Conservation (phyloP, 1,139 yeast species). For the Saccharomyces pastorianus region DNA sequence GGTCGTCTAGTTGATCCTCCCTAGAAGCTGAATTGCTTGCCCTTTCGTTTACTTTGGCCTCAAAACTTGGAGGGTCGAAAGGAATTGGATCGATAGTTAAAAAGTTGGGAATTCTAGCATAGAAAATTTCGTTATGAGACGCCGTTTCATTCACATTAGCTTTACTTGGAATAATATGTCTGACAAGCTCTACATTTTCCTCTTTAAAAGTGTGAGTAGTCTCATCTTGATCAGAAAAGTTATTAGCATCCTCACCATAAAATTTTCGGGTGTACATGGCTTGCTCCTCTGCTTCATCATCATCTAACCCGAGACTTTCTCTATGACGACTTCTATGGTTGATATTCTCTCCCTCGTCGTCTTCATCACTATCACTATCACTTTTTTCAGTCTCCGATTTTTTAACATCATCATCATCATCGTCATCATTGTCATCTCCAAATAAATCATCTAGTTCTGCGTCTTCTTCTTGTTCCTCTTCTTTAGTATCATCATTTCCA, state of each 20-base stretch:
- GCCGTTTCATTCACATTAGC: constrained; percentile 35
- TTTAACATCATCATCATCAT: constrained; percentile 13
- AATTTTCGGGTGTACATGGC: constrained; percentile 31
- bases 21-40: constrained; percentile 27
- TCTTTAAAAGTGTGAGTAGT: constrained; percentile 40
- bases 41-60: constrained; percentile 35
- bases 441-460: constrained; percentile 37
- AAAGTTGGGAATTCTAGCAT: constrained; percentile 73
- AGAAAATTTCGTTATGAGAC: constrained; percentile 39
- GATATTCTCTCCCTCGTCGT: constrained; percentile 20
- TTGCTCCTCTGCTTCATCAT: constrained; percentile 31
- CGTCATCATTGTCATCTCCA: constrained; percentile 42
- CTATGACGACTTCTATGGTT: constrained; percentile 11
- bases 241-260: constrained; percentile 30
- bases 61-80: constrained; percentile 69
- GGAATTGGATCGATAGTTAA: constrained; percentile 78
- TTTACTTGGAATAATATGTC: constrained; percentile 48
- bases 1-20: constrained; percentile 44
- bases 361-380: constrained; percentile 14
- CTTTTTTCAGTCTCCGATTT: background rate
- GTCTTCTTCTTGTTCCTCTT: constrained; percentile 8
- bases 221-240: constrained; percentile 35
- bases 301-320: constrained; percentile 14
- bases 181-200: constrained; percentile 58
- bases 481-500: background rate